phyloP scores from a whole-genome alignment of 164 flowering plant species.

The Stephania cephalantha region DNA sequence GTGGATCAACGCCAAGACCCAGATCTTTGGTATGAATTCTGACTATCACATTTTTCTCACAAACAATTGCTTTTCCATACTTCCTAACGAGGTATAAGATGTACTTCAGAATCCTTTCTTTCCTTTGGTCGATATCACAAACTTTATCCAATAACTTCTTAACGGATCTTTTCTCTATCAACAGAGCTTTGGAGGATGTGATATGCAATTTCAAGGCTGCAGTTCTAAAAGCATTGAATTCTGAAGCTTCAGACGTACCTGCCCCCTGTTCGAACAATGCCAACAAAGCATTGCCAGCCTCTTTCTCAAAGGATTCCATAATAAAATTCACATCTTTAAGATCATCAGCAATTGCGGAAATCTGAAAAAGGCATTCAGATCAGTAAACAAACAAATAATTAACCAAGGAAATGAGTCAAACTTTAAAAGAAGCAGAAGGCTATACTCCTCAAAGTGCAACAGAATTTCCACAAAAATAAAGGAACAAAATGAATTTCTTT shows the following conservation, averaged over 20 bases:
- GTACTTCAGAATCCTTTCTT: conserved; percentile 42
- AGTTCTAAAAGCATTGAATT: conserved; percentile 39
- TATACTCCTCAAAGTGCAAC: not conserved
- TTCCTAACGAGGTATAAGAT: conserved; percentile 48
- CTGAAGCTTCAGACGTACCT: conserved; percentile 32
- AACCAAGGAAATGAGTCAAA: not conserved
- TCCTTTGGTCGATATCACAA: conserved; percentile 35
- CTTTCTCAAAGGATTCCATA: conserved; percentile 57
- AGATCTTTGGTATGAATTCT: conserved; percentile 15
- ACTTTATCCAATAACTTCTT: conserved; percentile 43
- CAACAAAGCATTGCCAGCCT: conserved; percentile 55
- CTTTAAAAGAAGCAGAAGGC: not conserved
- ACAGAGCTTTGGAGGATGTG: conserved; percentile 44
- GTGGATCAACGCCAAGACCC: not conserved
- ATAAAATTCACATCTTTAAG: conserved; percentile 40
- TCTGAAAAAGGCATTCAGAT: conserved; percentile 36
- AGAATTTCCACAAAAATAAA: not conserved
- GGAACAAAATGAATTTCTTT: no score
- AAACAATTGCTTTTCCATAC: conserved; percentile 33
- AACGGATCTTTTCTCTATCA: conserved; percentile 68
- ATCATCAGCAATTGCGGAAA: conserved; percentile 52
- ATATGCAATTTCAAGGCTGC: conserved; percentile 52
- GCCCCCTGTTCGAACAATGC: conserved; percentile 41
- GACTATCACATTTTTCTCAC: conserved; percentile 22
- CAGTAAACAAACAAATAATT: not conserved